Base-by-base conservation (phyloP, 805 yeast species). In the Hanseniaspora thailandica region DNA sequence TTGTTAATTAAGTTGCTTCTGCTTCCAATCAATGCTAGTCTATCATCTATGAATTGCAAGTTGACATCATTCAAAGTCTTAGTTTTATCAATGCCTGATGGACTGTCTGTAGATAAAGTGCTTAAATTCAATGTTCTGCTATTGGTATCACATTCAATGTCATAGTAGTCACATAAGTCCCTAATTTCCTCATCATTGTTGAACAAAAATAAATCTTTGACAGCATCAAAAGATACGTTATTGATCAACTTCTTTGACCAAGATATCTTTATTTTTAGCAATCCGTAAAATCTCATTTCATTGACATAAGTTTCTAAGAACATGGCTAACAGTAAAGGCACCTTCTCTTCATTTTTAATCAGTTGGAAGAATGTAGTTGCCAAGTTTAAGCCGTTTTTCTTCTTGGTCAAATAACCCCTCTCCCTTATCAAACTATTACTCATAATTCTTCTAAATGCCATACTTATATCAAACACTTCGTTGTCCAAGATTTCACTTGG, bases 281-380 rank as follows among this genome's bases (percentile, higher is more conserved):
- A 63, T 0, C 90, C 88, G 60, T 79, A 78, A 58, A 84, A 80
- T 44, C 97, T 67, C 3, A 88, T 71, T 55, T 87, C 90, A 60
- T 84, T 85, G 62, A 86, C 79, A 59, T 84, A 88, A 2, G 81
- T 78, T 63, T 93, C 96, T 19, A 86, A 66, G 36, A 90, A 68
- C 55, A 90, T 87, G 2, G 86, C 73, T 63, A 87, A 65, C 26
- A 89, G 68, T 54, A 81, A 76, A 1, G 96, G 93, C 1, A 79
- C 74, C 6, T 66, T 61, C 0, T 77, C 71, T 3, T 73, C 67
- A 41, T 74, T 67, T 25, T 47, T 26, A 38, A 80, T 68, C 8
- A 77, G 69, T 45, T 76, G 67, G 65, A 90, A 89, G 61, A 89
- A 84, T 52, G 75, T 73, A 1, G 71, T 70, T 62, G 77, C 86